Percentiles rank a stretch among this genome's conserved stretches.
phyloP scores from a whole-genome alignment of 805 yeast genomes.

The Dipodascus albidus region DNA sequence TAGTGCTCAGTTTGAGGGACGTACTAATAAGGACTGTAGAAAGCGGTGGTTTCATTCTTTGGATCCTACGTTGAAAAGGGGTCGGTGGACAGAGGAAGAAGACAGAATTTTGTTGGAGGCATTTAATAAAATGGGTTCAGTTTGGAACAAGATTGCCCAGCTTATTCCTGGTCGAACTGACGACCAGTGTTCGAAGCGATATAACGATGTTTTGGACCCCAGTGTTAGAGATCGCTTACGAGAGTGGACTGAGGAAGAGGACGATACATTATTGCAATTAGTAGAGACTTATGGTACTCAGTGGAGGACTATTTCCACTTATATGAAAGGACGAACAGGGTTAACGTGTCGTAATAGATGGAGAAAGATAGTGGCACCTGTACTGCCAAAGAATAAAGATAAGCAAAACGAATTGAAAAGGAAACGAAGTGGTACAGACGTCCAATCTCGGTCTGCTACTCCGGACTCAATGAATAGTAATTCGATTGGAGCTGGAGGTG shows the following conservation, averaged over 20 bases:
- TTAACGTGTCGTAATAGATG: conserved; percentile 86
- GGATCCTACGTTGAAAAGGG: conserved; percentile 72
- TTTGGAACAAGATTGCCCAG: conserved; percentile 75
- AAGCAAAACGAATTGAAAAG: neutral
- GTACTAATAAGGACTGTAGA: conserved; percentile 74
- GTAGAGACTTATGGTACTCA: conserved; percentile 71
- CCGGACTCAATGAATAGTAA: neutral
- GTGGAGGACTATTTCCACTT: conserved; percentile 72
- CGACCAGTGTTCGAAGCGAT: conserved; percentile 90
- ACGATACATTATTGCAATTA: conserved; percentile 50
- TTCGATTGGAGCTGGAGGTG: neutral
- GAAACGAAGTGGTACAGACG: neutral
- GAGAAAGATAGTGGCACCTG: conserved; percentile 54
- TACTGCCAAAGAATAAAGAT: neutral
- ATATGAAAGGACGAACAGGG: conserved; percentile 71
- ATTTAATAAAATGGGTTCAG: conserved; percentile 57
- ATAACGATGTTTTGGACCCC: conserved; percentile 81
- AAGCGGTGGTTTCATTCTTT: conserved; percentile 81
- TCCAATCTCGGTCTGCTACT: neutral
- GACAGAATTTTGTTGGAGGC: conserved; percentile 57
- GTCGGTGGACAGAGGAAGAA: conserved; percentile 78
- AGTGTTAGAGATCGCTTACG: conserved; percentile 61
- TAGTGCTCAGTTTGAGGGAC: conserved; percentile 22
- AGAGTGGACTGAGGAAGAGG: conserved; percentile 75
- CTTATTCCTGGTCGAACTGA: conserved; percentile 79